These are phyloP conservation scores for Dictyostelium capitatum DNA, from an alignment of 78 protist species.

Conservation along the genomic window DNA sequence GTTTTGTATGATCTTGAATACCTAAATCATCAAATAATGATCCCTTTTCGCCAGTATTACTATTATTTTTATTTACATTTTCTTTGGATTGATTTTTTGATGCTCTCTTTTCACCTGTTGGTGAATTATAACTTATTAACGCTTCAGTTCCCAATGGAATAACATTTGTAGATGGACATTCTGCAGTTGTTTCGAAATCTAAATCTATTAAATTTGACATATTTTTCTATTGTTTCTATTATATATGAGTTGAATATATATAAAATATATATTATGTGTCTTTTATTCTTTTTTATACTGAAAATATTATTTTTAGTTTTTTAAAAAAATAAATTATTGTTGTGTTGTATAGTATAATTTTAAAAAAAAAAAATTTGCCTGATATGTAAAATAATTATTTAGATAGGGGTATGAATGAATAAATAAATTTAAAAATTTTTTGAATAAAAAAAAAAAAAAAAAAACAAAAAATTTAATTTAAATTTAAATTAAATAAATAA, in stretches of 20 bases:
- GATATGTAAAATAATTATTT: too few species aligned
- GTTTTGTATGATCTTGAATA: slow-evolving; percentile 9
- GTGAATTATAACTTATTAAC: slow-evolving; percentile 37
- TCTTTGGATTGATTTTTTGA: not conserved
- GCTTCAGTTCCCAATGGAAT: slow-evolving; percentile 40
- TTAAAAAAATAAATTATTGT: too few species aligned
- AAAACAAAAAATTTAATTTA: too few species aligned
- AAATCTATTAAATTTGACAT: slow-evolving; percentile 66
- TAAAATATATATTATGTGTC: too few species aligned
- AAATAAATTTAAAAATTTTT: not conserved
- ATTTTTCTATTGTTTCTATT: not conserved
- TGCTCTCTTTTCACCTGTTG: not conserved
- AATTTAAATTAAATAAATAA: not conserved
- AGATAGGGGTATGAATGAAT: too few species aligned
- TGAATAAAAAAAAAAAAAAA: not conserved
- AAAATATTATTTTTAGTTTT: too few species aligned
- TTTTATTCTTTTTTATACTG: too few species aligned
- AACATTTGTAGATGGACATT: slow-evolving; percentile 6
- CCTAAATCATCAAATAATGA: slow-evolving; percentile 43
- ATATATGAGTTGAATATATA: not conserved
- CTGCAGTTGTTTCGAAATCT: slow-evolving; percentile 48
- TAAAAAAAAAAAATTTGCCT: too few species aligned
- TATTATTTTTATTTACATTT: not conserved
- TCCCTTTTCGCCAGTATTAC: not conserved
- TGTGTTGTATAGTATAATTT: too few species aligned